Conservation (phyloP, 1,284 basidiomycete genomes). For the Sporisorium sorghi region DNA sequence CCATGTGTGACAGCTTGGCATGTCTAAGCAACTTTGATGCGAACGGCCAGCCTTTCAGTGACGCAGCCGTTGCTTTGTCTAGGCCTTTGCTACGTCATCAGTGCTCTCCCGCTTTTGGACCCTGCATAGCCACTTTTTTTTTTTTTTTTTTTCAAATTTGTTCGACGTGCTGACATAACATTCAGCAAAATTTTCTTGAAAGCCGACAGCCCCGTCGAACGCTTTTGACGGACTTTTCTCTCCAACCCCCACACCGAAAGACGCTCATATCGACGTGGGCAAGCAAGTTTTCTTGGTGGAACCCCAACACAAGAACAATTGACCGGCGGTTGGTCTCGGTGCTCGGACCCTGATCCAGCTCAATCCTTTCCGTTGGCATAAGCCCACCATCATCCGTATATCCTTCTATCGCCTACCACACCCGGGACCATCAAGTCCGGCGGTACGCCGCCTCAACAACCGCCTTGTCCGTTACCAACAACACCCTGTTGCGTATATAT, state of each 20-base stretch:
- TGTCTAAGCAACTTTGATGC: neutral
- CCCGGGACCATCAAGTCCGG: too few relatives aligned
- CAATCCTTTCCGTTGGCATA: neutral
- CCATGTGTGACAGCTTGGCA: conserved; percentile 1
- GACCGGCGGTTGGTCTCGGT: conserved; percentile 1
- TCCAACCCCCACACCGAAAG: conserved; percentile 1
- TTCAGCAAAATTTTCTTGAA: neutral
- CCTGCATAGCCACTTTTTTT: neutral
- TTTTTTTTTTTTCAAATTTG: neutral
- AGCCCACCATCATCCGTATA: neutral
- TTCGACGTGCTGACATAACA: neutral
- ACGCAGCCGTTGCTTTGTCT: neutral
- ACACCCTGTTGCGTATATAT: neutral
- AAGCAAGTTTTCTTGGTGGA: neutral
- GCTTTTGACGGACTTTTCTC: conserved; percentile 2
- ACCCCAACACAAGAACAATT: neutral
- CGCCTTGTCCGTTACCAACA: conserved; percentile 4
- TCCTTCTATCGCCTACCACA: conserved; percentile 1
- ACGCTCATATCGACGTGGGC: conserved; percentile 3
- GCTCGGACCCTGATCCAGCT: neutral
- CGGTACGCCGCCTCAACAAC: neutral
- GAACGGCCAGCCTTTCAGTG: conserved; percentile 2
- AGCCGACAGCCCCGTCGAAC: neutral
- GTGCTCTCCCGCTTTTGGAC: conserved; percentile 1
- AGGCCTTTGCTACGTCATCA: neutral